Base-by-base conservation (phyloP, 768 basidiomycete genomes). In the Boletus rex-veris region DNA sequence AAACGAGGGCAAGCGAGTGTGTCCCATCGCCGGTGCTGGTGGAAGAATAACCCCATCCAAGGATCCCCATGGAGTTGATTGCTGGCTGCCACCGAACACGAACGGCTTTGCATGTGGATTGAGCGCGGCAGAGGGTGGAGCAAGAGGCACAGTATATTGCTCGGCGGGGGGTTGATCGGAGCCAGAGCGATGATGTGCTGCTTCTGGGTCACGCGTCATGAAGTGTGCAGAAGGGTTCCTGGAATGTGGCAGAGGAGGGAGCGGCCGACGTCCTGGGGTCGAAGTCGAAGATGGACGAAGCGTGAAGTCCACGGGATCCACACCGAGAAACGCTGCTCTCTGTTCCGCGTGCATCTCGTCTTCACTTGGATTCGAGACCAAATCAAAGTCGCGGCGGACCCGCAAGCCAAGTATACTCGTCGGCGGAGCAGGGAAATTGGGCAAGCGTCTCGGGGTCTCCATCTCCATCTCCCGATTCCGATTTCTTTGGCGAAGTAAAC, bases 61-160 rank as follows among this genome's bases (percentile, higher is more conserved):
- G 7, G 71, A 69, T 19, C 65, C 65, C 56, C 68, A 72, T 15
- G 75, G 73, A 31, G 64, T 69, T 36, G 73, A 73, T 19, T 60
- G 64, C 52, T 67, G 71, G 38, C 63, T 68, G 33, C 71, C 55
- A 49, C 88, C 88, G 66, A 92, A 92, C 9, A 91, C 84, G 59
- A 93, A 93, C 0, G 91, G 89, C 64, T 89, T 90, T 7, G 91
- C 91, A 46, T 81, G 77, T 0, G 91, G 91, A 65, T 93, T 93
- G 45, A 91, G 77, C 3, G 79, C 39, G 54, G 54, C 57, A 45
- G 58, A 50, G 61, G 58, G 59, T 46, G 57, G 55, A 6, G 49
- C 58, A 46, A 60, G 55, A 40, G 64, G 50, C 4, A 59, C 47
- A 45, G 53, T 45, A 12, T 48, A 58, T 3, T 55, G 64, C 35